A percentile compares a stretch with the other conserved stretches of the same genome.
These are phyloP conservation scores for Monosporozyma aerobia DNA, from an alignment of 805 yeast genomes.

Conservation along the genomic window DNA sequence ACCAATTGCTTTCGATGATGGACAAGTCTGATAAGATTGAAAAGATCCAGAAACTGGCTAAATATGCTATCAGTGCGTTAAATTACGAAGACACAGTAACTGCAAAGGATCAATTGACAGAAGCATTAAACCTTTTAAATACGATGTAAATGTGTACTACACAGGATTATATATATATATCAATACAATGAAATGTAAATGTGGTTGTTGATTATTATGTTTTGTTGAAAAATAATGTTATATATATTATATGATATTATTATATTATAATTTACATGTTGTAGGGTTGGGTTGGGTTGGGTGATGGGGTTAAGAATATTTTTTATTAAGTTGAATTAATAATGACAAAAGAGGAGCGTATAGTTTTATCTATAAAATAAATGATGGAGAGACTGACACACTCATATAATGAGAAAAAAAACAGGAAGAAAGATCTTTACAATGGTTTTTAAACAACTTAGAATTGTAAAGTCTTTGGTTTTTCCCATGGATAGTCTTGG, in stretches of 20 bases:
- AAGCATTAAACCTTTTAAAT: slow-evolving; percentile 40
- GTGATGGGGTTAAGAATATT: slow-evolving; percentile 3
- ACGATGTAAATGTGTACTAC: background rate
- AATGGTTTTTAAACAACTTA: no score
- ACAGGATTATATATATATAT: no score
- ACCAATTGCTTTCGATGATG: slow-evolving; percentile 41
- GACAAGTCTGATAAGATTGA: slow-evolving; percentile 47
- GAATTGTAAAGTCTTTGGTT: slow-evolving; percentile 70
- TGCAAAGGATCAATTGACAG: slow-evolving; percentile 50
- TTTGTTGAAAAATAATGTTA: background rate
- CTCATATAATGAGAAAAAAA: no score
- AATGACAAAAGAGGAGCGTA: slow-evolving; percentile 1
- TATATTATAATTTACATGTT: background rate
- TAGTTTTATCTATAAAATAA: background rate
- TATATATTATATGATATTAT: background rate
- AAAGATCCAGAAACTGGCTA: slow-evolving; percentile 58
- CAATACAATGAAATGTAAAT: background rate
- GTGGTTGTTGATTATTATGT: background rate
- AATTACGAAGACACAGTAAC: slow-evolving; percentile 67
- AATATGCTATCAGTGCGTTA: slow-evolving; percentile 69
- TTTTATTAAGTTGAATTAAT: slow-evolving; percentile 7
- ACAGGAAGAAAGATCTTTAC: no score
- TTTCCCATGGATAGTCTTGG: slow-evolving; percentile 98
- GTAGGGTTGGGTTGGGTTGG: no score
- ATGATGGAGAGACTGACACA: background rate